These are phyloP conservation scores for Boechera retrofracta DNA, from an alignment of 345 rosid genomes.

Conservation along the genomic window DNA sequence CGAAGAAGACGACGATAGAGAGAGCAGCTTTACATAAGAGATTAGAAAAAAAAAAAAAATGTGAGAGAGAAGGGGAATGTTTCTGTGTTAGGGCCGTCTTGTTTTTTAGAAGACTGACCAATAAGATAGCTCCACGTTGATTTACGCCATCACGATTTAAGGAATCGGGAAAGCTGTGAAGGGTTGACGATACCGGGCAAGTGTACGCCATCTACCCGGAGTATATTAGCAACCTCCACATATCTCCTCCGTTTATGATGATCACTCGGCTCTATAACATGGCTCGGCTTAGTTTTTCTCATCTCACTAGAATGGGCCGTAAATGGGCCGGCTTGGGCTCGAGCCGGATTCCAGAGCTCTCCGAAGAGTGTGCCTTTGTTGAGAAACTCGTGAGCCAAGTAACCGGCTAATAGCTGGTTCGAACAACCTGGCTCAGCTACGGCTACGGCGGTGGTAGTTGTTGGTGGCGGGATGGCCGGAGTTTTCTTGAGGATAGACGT, in stretches of 20 bases:
- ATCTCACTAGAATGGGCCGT: slow-evolving; percentile 13
- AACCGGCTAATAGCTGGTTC: slow-evolving; percentile 76
- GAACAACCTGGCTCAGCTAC: slow-evolving; percentile 44
- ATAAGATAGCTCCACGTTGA: slow-evolving; percentile 48
- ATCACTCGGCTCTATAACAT: slow-evolving; percentile 46
- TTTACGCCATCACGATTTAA: slow-evolving; percentile 53
- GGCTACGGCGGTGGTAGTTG: slow-evolving; percentile 16
- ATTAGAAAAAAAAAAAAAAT: neutral
- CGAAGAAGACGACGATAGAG: slow-evolving; percentile 18
- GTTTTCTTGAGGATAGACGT: slow-evolving; percentile 51
- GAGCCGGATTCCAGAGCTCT: slow-evolving; percentile 56
- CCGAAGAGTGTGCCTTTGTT: slow-evolving; percentile 81
- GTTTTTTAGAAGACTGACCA: slow-evolving; percentile 30
- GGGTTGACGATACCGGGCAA: slow-evolving; percentile 82
- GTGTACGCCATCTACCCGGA: slow-evolving; percentile 73
- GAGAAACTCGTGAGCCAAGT: slow-evolving; percentile 83
- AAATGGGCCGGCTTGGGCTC: slow-evolving; percentile 36
- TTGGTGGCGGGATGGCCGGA: neutral
- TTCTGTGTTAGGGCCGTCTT: slow-evolving; percentile 22
- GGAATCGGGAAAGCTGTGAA: slow-evolving; percentile 68
- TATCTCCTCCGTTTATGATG: slow-evolving; percentile 53
- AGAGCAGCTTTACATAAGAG: slow-evolving; percentile 25
- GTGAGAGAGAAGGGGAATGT: neutral
- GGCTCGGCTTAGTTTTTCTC: slow-evolving; percentile 45
- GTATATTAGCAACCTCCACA: slow-evolving; percentile 67